phyloP scores from a whole-genome alignment of 495 filamentous ascomycete genomes.

The Podospora anserina region DNA sequence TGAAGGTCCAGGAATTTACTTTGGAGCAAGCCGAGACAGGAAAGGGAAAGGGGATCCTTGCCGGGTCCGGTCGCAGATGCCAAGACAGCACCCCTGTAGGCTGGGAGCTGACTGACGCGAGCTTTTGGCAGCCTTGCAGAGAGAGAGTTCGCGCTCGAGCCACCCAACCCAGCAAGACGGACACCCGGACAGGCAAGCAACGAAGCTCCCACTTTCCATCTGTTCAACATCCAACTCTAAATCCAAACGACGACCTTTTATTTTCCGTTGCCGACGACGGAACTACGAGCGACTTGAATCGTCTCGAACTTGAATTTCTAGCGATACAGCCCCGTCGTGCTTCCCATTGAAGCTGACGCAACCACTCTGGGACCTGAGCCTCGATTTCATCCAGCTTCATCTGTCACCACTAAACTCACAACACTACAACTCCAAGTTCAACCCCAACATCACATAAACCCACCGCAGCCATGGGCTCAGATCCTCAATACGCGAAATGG shows the following conservation, averaged over 20 bases:
- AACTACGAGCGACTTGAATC: not conserved
- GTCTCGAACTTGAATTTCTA: constrained; percentile 12
- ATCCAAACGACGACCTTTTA: not conserved
- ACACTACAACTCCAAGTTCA: constrained; percentile 4
- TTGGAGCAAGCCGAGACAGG: not conserved
- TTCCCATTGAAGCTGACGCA: constrained; percentile 8
- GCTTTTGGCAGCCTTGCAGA: constrained; percentile 25
- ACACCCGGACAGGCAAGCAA: constrained; percentile 2
- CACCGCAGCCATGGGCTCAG: constrained; percentile 71
- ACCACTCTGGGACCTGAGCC: not conserved
- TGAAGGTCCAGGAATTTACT: not conserved
- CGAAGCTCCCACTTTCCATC: constrained; percentile 17
- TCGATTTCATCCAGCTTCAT: not conserved
- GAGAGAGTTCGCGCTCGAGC: constrained; percentile 16
- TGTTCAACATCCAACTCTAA: constrained; percentile 6
- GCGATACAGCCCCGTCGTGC: not conserved
- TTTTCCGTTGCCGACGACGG: not conserved
- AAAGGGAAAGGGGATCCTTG: not conserved
- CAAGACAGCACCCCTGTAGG: constrained; percentile 5
- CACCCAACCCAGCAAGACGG: constrained; percentile 8
- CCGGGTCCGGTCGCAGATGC: not conserved
- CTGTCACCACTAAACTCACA: not conserved
- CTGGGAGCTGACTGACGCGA: constrained; percentile 21
- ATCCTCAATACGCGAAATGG: constrained; percentile 95
- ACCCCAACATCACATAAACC: constrained; percentile 8